These are phyloP conservation scores for Echeveria elegans DNA, from an alignment of 164 flowering plant species.

Conservation along the genomic window DNA sequence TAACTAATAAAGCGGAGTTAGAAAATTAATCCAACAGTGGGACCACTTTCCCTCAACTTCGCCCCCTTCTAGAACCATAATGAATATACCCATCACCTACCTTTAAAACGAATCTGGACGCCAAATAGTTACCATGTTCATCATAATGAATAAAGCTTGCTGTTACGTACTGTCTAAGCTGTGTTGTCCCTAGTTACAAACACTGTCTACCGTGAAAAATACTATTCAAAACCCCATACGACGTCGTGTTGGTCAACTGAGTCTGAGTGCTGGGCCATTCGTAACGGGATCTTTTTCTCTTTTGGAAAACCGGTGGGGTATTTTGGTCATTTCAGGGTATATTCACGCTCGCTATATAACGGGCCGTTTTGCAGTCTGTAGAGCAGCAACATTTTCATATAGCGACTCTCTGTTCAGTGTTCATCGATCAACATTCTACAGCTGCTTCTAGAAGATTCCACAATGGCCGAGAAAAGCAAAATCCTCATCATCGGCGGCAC, in stretches of 20 bases:
- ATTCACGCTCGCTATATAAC: not conserved
- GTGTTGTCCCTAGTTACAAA: no score
- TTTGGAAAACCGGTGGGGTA: not conserved
- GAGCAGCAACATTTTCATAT: not conserved
- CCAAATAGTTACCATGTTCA: not conserved
- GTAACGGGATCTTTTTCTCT: no score
- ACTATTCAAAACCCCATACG: no score
- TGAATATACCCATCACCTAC: not conserved
- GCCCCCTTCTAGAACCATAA: not conserved
- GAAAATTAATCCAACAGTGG: not conserved
- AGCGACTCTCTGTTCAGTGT: not conserved
- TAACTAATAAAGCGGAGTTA: not conserved
- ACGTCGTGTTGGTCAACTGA: no score
- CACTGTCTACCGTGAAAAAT: no score
- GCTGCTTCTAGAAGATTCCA: not conserved
- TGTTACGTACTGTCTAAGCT: no score
- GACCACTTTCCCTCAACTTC: not conserved
- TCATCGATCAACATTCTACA: no score
- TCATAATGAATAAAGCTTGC: not conserved
- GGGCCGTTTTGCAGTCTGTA: not conserved
- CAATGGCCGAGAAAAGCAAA: conserved; percentile 29
- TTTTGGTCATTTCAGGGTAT: not conserved
- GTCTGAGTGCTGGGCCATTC: no score
- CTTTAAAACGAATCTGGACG: not conserved
- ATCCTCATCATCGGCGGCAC: conserved; percentile 42